These are phyloP conservation scores for Penicillium sp. DNA, from an alignment of 2,329 filamentous ascomycete species.

Conservation along the genomic window DNA sequence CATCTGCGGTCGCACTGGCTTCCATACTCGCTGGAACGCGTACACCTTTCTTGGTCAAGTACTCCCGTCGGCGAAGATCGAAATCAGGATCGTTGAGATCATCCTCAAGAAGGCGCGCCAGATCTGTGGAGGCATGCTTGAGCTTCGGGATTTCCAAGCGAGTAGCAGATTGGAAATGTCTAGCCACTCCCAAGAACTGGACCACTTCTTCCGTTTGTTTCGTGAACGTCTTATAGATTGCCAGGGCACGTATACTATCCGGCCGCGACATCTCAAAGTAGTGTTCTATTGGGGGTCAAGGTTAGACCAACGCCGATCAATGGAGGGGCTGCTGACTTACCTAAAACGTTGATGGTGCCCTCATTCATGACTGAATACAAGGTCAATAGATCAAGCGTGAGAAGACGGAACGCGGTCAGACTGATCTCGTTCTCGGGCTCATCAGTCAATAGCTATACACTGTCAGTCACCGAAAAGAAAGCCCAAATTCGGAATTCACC, in stretches of 20 bases:
- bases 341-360: constrained; percentile 92
- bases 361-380: constrained; percentile 96
- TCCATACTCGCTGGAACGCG: constrained; percentile 48
- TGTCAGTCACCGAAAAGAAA: constrained; percentile 14
- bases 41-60: constrained; percentile 80
- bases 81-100: constrained; percentile 95
- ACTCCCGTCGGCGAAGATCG: constrained; percentile 87
- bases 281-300: constrained; percentile 60
- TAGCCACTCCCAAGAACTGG: constrained; percentile 79
- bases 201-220: constrained; percentile 92
- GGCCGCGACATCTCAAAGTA: constrained; percentile 98
- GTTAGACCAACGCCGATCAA: constrained; percentile 12
- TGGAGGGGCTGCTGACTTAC: constrained; percentile 51
- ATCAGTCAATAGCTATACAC: constrained; percentile 71
- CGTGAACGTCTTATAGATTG: constrained; percentile 89
- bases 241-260: constrained; percentile 87
- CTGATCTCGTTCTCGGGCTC: constrained; percentile 97
- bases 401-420: constrained; percentile 83
- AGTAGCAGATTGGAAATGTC: constrained; percentile 89
- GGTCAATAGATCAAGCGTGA: constrained; percentile 84
- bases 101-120: constrained; percentile 86
- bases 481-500: constrained; percentile 36
- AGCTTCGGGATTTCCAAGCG: constrained; percentile 92
- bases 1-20: constrained; percentile 39
- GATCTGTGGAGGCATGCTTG: constrained; percentile 91